phyloP scores from a whole-genome alignment of 352 stramenopile genomes.

The Thraustochytrium striatum region DNA sequence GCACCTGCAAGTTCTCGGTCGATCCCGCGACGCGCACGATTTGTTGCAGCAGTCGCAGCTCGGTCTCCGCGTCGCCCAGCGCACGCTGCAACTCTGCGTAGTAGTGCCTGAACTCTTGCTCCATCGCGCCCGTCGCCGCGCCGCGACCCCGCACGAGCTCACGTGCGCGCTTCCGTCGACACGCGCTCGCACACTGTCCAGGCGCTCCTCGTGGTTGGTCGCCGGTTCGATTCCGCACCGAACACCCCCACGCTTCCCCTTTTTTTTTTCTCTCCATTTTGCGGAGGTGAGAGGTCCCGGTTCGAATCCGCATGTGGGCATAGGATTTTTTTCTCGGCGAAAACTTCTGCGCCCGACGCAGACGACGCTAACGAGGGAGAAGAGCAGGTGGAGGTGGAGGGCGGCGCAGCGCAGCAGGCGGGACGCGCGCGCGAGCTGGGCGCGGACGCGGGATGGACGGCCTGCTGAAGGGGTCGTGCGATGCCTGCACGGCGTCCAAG shows the following conservation, averaged over 20 bases:
- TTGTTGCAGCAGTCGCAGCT: background rate
- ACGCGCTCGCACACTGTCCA: background rate
- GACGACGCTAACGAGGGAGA: background rate
- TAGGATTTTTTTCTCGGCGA: no score
- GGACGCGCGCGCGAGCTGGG: background rate
- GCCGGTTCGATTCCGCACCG: no score
- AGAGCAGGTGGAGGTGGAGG: background rate
- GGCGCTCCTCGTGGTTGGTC: no score
- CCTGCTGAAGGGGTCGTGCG: slow-evolving; percentile 36
- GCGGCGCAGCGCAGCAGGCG: background rate
- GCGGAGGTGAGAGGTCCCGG: no score
- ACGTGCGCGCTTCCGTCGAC: background rate
- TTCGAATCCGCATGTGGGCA: no score
- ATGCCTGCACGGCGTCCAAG: slow-evolving; percentile 42
- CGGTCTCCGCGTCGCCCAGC: background rate
- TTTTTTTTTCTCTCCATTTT: no score
- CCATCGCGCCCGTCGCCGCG: background rate
- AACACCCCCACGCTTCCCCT: no score
- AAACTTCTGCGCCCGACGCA: no score
- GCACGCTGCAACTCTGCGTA: background rate
- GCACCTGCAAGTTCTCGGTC: background rate
- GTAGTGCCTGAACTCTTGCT: background rate
- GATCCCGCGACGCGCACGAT: background rate
- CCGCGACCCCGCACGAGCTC: background rate
- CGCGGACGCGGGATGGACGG: slow-evolving; percentile 21